phyloP scores from a whole-genome alignment of 1,284 basidiomycete genomes.

The Crucibulum parvulum region DNA sequence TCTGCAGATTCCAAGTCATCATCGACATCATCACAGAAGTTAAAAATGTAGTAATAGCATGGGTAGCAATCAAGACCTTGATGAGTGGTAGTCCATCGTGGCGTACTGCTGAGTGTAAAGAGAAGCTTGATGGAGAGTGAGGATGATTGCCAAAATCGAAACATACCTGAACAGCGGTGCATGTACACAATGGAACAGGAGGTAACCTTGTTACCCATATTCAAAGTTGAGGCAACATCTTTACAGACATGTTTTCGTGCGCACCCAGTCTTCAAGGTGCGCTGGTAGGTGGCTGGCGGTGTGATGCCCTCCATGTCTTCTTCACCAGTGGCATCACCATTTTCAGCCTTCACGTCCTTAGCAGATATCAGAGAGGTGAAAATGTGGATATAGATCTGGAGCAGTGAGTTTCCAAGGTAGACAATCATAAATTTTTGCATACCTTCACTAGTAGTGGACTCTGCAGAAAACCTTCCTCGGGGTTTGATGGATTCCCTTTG shows the following conservation, averaged over 20 bases:
- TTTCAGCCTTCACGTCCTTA: slow-evolving; percentile 7
- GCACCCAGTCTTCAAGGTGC: too few relatives aligned
- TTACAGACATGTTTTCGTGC: slow-evolving; percentile 7
- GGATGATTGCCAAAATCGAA: background rate
- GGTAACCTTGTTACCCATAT: slow-evolving; percentile 25
- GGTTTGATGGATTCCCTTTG: slow-evolving; percentile 9
- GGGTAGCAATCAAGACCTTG: slow-evolving; percentile 27
- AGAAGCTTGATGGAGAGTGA: slow-evolving; percentile 16
- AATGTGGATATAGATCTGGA: slow-evolving; percentile 28
- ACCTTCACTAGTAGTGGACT: slow-evolving; percentile 27
- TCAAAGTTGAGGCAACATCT: slow-evolving; percentile 23
- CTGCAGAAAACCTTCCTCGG: slow-evolving; percentile 24
- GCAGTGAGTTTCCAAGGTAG: background rate
- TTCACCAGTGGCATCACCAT: slow-evolving; percentile 1
- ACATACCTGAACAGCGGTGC: slow-evolving; percentile 28
- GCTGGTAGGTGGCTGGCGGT: too few relatives aligned
- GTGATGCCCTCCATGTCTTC: too few relatives aligned
- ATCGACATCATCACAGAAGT: too few relatives aligned
- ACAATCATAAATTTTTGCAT: background rate
- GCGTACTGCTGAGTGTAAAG: slow-evolving; percentile 21
- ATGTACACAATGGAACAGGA: slow-evolving; percentile 34
- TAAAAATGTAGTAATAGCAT: too few relatives aligned
- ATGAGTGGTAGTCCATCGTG: slow-evolving; percentile 17
- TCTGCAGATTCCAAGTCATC: too few relatives aligned
- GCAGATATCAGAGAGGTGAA: slow-evolving; percentile 35